Base-by-base conservation (phyloP, 2,329 filamentous ascomycete species). In the Colletotrichum karsti region DNA sequence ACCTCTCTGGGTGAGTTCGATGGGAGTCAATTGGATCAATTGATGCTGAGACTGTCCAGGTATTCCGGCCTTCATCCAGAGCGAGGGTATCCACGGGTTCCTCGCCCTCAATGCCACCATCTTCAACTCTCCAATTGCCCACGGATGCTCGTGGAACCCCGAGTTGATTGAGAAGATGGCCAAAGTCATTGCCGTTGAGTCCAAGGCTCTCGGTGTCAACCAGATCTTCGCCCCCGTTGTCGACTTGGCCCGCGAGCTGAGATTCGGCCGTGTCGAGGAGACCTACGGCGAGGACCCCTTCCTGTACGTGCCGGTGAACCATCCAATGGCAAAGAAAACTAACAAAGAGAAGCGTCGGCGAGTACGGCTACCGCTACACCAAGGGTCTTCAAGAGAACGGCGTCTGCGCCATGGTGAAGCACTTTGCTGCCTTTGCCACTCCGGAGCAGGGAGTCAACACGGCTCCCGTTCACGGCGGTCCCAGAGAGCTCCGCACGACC, bases 401-500 rank as follows among this genome's bases (percentile, higher is more conserved):
- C 46, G 91, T 93, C 5, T 89, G 88, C 24, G 88, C 92, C 15
- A 93, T 89, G 77, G 89, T 94, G 51, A 94, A 94, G 80, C 92
- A 94, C 75, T 94, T 91, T 75, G 90, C 89, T 12, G 92, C 87
- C 1, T 93, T 90, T 74, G 91, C 86, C 51, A 82, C 83, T 1
- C 91, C 91, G 0, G 92, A 94, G 73, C 91, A 93, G 75, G 92
- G 92, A 2, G 77, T 94, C 46, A 94, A 94, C 75, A 90, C 88
- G 8, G 90, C 85, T 0, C 84, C 85, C 1, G 84, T 86, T 1
- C 85, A 87, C 70, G 84, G 84, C 10, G 84, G 86, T 46, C 84
- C 86, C 68, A 77, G 85, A 48, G 82, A 86, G 72, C 84, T 89
- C 4, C 81, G 87, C 35, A 87, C 84, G 35, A 88, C 86, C 3